Evolutionary conservation across 2,329 filamentous ascomycete genomes (phyloP), one percentile per base, ranked within the genome.

Genomic region (Exophiala aquamarina): DNA sequence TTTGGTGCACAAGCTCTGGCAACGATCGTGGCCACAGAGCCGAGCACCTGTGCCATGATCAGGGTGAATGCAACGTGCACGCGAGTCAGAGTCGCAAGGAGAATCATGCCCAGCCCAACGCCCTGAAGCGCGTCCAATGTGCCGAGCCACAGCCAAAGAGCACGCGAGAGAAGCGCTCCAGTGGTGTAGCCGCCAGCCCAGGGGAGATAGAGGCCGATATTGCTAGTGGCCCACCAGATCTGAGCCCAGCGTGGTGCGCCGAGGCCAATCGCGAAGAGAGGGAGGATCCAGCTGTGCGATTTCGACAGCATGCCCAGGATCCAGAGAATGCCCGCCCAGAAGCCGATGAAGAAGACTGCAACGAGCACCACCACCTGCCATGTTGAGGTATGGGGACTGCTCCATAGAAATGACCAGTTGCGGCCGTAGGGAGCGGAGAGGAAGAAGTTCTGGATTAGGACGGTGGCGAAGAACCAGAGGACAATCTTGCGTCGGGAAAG

Each of bases 381-480:
- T 14, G 69, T 63, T 8, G 76, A 71, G 2, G 78, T 77, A 56
- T 80, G 74, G 33, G 76, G 67, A 14, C 77, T 79, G 41, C 69
- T 71, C 75, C 81, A 85, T 15, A 85, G 73, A 67, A 78, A 86
- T 33, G 70, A 69, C 83, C 83, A 86, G 62, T 83, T 85, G 42
- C 83, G 76, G 33, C 83, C 83, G 58, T 84, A 86, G 1, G 79
- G 81, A 1, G 82, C 75, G 18, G 78, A 80, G 20, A 86, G 72
- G 67, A 81, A 86, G 72, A 82, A 84, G 64, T 86, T 86, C 60
- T 85, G 82, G 23, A 85, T 65, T 48, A 84, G 68, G 33, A 85
- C 78, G 3, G 78, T 75, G 47, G 82, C 66, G 63, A 84, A 80
- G 68, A 84, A 85, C 82, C 82, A 86, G 10, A 83, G 69, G 35